Conservation (phyloP, 768 basidiomycete genomes). For the Agrocybe chaxingu region DNA sequence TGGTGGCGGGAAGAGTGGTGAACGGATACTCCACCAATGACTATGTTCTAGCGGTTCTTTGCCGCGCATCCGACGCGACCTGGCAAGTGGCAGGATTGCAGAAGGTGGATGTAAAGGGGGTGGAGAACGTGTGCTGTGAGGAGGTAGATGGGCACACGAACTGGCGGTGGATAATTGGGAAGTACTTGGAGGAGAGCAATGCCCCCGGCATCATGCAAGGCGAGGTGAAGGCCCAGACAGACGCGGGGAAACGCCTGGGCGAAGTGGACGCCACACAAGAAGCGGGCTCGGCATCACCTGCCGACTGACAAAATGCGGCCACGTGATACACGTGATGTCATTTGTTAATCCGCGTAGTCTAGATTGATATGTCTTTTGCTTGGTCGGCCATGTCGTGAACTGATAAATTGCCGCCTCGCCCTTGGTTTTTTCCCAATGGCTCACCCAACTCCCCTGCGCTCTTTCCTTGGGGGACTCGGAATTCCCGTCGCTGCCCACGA, state of each 20-base stretch:
- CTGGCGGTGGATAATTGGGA: slow-evolving; percentile 37
- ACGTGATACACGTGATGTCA: slow-evolving; percentile 9
- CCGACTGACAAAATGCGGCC: background rate
- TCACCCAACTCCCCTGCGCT: slow-evolving; percentile 44
- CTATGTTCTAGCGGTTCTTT: slow-evolving; percentile 53
- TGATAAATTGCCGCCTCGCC: slow-evolving; percentile 1
- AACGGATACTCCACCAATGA: slow-evolving; percentile 52
- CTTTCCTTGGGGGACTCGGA: slow-evolving; percentile 53
- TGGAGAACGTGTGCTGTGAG: slow-evolving; percentile 45
- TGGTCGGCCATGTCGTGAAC: background rate
- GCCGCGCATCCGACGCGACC: slow-evolving; percentile 39
- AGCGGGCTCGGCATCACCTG: no score
- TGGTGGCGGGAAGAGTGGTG: slow-evolving; percentile 49
- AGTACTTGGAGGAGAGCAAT: slow-evolving; percentile 34
- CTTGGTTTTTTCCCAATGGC: slow-evolving; percentile 25
- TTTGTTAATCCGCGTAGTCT: background rate
- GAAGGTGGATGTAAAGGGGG: slow-evolving; percentile 43
- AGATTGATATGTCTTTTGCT: slow-evolving; percentile 11
- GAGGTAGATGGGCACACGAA: slow-evolving; percentile 22
- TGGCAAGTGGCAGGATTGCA: slow-evolving; percentile 53
- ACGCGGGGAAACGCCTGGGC: slow-evolving; percentile 13
- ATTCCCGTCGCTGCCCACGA: slow-evolving; percentile 51
- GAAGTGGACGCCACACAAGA: slow-evolving; percentile 5
- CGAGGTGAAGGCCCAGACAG: slow-evolving; percentile 34
- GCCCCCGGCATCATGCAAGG: slow-evolving; percentile 35